Evolutionary conservation across 805 yeast species (phyloP).

Genomic region (Pichia thaimueangensis): DNA sequence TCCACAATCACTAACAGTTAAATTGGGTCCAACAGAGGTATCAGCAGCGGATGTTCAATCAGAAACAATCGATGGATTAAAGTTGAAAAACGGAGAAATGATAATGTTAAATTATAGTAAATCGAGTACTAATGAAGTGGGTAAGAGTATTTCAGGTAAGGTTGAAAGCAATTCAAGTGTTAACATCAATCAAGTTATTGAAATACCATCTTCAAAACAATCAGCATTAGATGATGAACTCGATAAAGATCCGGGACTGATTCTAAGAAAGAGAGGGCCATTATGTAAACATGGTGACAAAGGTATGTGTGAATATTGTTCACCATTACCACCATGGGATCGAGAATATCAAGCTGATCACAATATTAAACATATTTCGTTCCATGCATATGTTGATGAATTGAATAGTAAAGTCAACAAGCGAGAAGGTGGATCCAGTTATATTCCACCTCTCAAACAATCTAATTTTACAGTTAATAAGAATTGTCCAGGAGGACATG

Average conservation of each 20-base stretch:
- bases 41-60: neutral
- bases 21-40: neutral
- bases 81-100: constrained; percentile 56
- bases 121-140: neutral
- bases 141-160: constrained; percentile 13
- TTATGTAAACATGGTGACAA: constrained; percentile 84
- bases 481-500: constrained; percentile 73
- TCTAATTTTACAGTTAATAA: constrained; percentile 60
- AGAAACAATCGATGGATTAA: constrained; percentile 34
- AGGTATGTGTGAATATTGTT: constrained; percentile 98
- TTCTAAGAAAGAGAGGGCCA: constrained; percentile 51
- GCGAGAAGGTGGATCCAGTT: constrained; percentile 48
- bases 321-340: constrained; percentile 96
- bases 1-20: neutral
- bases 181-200: neutral
- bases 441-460: constrained; percentile 73
- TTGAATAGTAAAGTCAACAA: constrained; percentile 63
- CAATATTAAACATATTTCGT: constrained; percentile 81
- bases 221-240: constrained; percentile 59
- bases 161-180: neutral
- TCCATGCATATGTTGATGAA: constrained; percentile 74
- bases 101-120: constrained; percentile 37
- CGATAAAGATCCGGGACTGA: constrained; percentile 65
- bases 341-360: constrained; percentile 63
- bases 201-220: constrained; percentile 33